These are phyloP conservation scores for Acacia confusa DNA, from an alignment of 306 rosid genomes.

Conservation along the genomic window DNA sequence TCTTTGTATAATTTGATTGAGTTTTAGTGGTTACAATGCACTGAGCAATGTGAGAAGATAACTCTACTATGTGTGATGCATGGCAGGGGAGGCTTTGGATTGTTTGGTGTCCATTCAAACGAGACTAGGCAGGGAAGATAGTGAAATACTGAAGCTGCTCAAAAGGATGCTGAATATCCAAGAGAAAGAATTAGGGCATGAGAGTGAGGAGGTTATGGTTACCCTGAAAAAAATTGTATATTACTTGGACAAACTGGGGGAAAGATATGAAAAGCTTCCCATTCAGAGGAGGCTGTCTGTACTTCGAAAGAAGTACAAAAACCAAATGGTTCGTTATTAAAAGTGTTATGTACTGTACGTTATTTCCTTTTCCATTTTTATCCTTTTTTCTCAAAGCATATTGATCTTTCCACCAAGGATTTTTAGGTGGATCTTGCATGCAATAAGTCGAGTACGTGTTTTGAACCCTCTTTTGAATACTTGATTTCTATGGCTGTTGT, in stretches of 20 bases:
- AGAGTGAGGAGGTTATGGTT: constrained; percentile 67
- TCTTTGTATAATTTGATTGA: constrained; percentile 1
- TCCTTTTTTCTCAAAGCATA: too few species aligned
- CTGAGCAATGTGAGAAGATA: too few species aligned
- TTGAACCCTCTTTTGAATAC: too few species aligned
- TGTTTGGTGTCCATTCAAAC: constrained; percentile 83
- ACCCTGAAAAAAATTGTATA: constrained; percentile 70
- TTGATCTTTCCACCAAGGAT: too few species aligned
- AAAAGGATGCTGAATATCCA: constrained; percentile 68
- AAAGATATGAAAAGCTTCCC: constrained; percentile 59
- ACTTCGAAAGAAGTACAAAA: constrained; percentile 65
- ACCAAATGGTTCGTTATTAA: constrained; percentile 53
- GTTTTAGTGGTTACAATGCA: neutral
- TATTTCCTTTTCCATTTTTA: too few species aligned
- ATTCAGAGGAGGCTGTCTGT: constrained; percentile 66
- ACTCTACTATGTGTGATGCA: constrained; percentile 10
- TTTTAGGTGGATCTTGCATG: too few species aligned
- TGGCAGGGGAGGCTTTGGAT: constrained; percentile 89
- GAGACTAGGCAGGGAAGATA: constrained; percentile 57
- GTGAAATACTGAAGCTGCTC: constrained; percentile 55
- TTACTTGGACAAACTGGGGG: constrained; percentile 72
- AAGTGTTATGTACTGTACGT: neutral
- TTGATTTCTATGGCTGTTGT: too few species aligned
- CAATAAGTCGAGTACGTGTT: too few species aligned
- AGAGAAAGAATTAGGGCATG: constrained; percentile 74